Percentiles rank a stretch among this genome's conserved stretches.
phyloP scores from a whole-genome alignment of 2,329 filamentous ascomycete genomes.

The Cryphonectria radicalis region DNA sequence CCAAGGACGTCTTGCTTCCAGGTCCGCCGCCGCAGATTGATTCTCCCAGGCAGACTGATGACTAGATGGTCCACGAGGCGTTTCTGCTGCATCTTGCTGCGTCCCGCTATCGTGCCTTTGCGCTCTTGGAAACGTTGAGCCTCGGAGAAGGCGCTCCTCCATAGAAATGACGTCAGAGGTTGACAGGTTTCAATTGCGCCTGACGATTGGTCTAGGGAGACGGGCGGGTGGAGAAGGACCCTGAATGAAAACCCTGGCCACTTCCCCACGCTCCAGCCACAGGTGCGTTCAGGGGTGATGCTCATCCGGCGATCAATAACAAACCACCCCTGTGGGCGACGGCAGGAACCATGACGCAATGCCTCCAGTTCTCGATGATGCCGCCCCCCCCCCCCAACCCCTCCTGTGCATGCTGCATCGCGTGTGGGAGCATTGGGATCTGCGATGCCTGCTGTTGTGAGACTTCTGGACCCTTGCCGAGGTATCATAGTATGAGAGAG shows the following conservation, averaged over 20 bases:
- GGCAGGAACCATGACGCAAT: slow-evolving; percentile 13
- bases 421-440: neutral
- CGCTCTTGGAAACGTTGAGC: neutral
- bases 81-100: neutral
- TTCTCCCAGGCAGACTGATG: neutral
- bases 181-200: neutral
- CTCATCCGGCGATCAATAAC: neutral
- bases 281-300: slow-evolving; percentile 8
- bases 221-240: slow-evolving; percentile 8
- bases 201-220: neutral
- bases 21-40: neutral
- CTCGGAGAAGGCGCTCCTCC: neutral
- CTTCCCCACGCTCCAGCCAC: slow-evolving; percentile 14
- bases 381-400: neutral
- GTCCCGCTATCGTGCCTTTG: neutral
- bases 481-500: neutral
- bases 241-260: slow-evolving; percentile 8
- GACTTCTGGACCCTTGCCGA: neutral
- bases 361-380: neutral
- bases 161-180: slow-evolving; percentile 5
- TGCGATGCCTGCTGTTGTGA: neutral
- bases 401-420: neutral
- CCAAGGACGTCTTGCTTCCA: neutral
- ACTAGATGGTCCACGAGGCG: neutral
- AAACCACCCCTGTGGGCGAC: neutral